Conservation (phyloP, 768 basidiomycete genomes). For the Lactifluus rugatus region DNA sequence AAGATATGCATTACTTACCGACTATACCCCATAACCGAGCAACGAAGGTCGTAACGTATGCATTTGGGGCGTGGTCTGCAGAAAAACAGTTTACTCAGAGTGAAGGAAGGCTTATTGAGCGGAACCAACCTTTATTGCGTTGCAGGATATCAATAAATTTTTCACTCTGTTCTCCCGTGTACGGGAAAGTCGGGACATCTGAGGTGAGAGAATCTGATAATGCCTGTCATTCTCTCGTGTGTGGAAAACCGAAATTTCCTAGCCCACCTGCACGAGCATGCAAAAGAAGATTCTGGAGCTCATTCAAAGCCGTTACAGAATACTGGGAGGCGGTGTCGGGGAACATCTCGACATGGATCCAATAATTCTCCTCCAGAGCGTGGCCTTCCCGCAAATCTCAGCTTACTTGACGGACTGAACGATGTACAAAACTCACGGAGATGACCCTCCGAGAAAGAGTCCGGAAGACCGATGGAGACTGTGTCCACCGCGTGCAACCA, state of each 20-base stretch:
- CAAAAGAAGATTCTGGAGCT: background rate
- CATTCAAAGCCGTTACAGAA: background rate
- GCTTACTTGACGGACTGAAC: background rate
- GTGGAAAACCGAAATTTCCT: background rate
- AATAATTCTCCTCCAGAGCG: slow-evolving; percentile 11
- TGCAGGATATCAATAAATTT: background rate
- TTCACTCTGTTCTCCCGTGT: background rate
- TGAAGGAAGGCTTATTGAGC: too few species aligned
- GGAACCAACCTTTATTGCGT: background rate
- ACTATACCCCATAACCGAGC: slow-evolving; percentile 1
- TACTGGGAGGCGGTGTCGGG: background rate
- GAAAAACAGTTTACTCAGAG: background rate
- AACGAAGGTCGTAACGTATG: background rate
- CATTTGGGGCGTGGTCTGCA: background rate
- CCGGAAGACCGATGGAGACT: background rate
- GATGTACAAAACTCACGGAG: background rate
- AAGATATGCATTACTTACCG: background rate
- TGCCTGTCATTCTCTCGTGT: background rate
- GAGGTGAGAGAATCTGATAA: slow-evolving; percentile 4
- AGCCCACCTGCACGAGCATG: slow-evolving; percentile 5
- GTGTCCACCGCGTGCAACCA: background rate
- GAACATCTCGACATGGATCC: slow-evolving; percentile 11
- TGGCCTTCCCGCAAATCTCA: background rate
- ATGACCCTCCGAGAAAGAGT: background rate
- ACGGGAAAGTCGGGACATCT: slow-evolving; percentile 7